Base-by-base conservation (phyloP, 2,329 filamentous ascomycete genomes). In the Alternaria gaisen region DNA sequence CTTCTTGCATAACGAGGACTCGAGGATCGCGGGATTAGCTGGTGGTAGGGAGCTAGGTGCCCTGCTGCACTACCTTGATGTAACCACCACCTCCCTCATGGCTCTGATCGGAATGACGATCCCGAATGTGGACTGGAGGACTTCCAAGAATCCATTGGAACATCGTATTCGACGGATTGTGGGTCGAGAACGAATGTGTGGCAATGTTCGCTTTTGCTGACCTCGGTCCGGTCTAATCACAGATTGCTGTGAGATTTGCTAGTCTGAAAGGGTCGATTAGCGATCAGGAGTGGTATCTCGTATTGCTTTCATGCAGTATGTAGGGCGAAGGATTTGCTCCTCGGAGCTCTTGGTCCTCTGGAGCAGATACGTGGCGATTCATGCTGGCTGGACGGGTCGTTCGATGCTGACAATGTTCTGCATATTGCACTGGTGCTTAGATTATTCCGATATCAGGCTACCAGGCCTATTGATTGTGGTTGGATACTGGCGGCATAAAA, bases 71-170 rank as follows among this genome's bases (percentile, higher is more conserved):
- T 32, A 61, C 58, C 24, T 43, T 56, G 61, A 64, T 71, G 72
- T 67, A 66, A 73, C 68, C 69, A 61, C 56, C 64, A 63, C 56
- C 60, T 53, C 46, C 60, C 58, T 64, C 55, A 34, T 63, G 55
- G 53, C 43, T 22, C 38, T 53, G 54, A 58, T 55, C 50, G 52
- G 50, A 54, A 66, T 63, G 67, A 65, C 66, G 18, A 41, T 40
- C 41, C 51, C 50, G 41, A 22, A 42, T 20, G 42, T n/a, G 36
- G 43, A 50, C 34, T 24, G 18, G 30, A 36, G 9, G 16, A 5
- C 46, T 38, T 36, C 8, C 20, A 12, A 30, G 18, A 26, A 57
- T 57, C 54, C 55, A 41, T 41, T 60, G 59, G 51, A 63, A 66
- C 63, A 64, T 64, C 54, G 59, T 50, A 46, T 57, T 22, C 57